phyloP scores from a whole-genome alignment of 331 rosid genomes.

The Dryas integrifolia region DNA sequence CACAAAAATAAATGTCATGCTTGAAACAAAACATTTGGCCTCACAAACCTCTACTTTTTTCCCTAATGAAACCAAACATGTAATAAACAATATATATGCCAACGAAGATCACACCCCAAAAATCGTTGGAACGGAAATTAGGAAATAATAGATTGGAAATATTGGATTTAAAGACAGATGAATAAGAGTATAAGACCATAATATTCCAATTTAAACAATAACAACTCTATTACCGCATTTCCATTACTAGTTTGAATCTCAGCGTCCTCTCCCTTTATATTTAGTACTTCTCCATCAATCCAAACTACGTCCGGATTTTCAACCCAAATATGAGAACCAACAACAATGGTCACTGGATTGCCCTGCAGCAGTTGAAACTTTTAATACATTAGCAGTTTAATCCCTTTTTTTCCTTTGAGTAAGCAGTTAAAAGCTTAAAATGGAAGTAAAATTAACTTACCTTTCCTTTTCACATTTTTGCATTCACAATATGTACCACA shows the following conservation, averaged over 20 bases:
- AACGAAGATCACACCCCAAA: background rate
- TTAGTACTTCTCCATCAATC: slow-evolving; percentile 68
- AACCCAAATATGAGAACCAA: slow-evolving; percentile 81
- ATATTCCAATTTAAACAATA: background rate
- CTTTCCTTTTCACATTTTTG: background rate
- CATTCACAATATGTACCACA: background rate
- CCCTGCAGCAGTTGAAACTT: slow-evolving; percentile 50
- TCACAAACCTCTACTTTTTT: background rate
- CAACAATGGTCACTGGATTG: slow-evolving; percentile 56
- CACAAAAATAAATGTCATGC: background rate
- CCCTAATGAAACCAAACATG: background rate
- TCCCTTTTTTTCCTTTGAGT: background rate
- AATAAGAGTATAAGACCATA: background rate
- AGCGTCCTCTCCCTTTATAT: slow-evolving; percentile 69
- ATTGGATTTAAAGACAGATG: background rate
- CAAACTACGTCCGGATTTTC: slow-evolving; percentile 70
- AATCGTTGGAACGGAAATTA: background rate
- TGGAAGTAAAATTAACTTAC: background rate
- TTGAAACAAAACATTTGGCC: background rate
- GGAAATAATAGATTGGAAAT: background rate
- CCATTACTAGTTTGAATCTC: slow-evolving; percentile 65
- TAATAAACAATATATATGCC: background rate
- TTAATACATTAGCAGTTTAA: background rate
- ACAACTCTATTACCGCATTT: slow-evolving; percentile 50
- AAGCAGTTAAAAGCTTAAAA: background rate